Percentiles rank a stretch among this genome's conserved stretches.
Evolutionary conservation across 257 asterid species (phyloP).

Genomic region (Cynanchum wilfordii): DNA sequence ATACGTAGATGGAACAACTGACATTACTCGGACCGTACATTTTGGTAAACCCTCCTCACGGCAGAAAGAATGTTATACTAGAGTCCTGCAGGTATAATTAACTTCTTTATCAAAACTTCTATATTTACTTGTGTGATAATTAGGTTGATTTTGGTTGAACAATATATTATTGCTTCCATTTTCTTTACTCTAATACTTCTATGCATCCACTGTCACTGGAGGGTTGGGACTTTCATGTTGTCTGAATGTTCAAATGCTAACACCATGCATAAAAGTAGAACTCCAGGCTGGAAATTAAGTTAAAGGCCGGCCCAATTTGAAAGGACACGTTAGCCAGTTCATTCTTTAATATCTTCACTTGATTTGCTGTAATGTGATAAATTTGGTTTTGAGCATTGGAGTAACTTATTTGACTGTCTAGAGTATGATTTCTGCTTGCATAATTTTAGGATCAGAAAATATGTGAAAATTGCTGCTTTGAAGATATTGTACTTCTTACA

Average conservation of each 20-base stretch:
- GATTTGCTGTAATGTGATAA: not conserved
- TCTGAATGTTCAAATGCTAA: not conserved
- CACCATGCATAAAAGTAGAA: not conserved
- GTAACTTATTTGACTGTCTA: not conserved
- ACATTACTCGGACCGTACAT: slow-evolving; percentile 90
- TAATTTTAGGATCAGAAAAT: not conserved
- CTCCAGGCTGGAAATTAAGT: not conserved
- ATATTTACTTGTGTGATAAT: not conserved
- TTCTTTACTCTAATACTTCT: not conserved
- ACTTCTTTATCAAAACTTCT: not conserved
- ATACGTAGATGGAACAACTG: slow-evolving; percentile 94
- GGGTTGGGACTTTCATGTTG: not conserved
- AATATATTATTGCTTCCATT: not conserved
- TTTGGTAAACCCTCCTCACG: slow-evolving; percentile 84
- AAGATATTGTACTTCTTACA: not conserved
- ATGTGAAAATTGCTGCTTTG: not conserved
- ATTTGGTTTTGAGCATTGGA: slow-evolving; percentile 4
- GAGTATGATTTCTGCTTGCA: not conserved
- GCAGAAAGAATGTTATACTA: slow-evolving; percentile 85
- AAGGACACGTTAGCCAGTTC: not conserved
- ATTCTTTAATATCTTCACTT: slow-evolving; percentile 4
- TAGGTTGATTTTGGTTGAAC: not conserved
- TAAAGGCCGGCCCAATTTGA: not conserved
- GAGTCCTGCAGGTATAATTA: slow-evolving; percentile 75
- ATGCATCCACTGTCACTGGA: not conserved